Base-by-base conservation (phyloP, 2,329 filamentous ascomycete species). In the Claviceps pazoutovae region DNA sequence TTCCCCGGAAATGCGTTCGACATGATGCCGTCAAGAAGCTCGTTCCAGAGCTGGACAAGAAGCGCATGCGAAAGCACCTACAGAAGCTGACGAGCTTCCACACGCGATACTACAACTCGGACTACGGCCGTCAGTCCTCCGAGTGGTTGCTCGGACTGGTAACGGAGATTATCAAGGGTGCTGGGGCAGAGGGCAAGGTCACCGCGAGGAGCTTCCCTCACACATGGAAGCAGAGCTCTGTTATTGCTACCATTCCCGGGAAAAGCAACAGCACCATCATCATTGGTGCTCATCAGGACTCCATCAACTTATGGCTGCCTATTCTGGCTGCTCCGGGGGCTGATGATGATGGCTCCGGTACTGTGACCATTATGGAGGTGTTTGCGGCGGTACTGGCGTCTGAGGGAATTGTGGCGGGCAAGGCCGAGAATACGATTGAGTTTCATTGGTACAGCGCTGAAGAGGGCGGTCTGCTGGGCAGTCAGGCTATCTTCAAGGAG, bases 391-490 rank as follows among this genome's bases (percentile, higher is more conserved):
- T 97, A 7, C 76, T 96, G 52, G 77, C 79, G 58, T 84, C 84
- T n/a, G 69, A 83, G 55, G 78, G 82, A 49, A 76, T 95, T 54
- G 68, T 83, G 39, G 70, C 76, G 49, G 88, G 88, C 56, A 79
- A 87, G 57, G 83, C 82, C 4, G 69, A 79, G 54, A 96, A 96
- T 70, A 95, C 88, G 1, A 74, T 98, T 59, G 91, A 97, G 71
- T 97, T 97, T 68, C 90, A 96, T 70, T 95, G 88, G 88, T 95
- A 95, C 71, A 87, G 83, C 45, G 89, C 88, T 11, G 89, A 95
- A 66, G 89, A 95, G 67, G 88, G 84, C 49, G 89, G 90, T 37
- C 74, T 95, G 46, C 77, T 95, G 3, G 89, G 89, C 54, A 91
- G 85, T 61, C 89, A 95, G 66, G 90, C 86, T 51, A 86, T 97